These are phyloP conservation scores for Paramyrothecium roridum DNA, from an alignment of 2,329 filamentous ascomycete species.

Conservation along the genomic window DNA sequence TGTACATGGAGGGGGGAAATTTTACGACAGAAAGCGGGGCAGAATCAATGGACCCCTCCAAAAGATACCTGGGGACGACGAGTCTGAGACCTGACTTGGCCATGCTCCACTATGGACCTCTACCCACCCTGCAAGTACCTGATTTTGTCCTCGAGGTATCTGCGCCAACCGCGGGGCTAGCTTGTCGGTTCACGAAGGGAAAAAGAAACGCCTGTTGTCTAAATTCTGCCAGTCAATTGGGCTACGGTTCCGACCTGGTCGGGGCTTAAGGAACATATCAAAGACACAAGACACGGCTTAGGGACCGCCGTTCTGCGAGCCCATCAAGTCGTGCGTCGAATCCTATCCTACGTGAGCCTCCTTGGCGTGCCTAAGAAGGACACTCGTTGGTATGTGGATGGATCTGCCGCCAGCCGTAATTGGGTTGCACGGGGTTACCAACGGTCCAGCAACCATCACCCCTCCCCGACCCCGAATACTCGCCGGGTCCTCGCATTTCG, in stretches of 20 bases:
- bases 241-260: too few species aligned
- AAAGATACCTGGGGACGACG: neutral
- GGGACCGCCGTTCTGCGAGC: too few species aligned
- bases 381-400: too few species aligned
- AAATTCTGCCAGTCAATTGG: too few species aligned
- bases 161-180: neutral
- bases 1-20: conserved; percentile 12
- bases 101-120: neutral
- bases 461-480: neutral
- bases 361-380: too few species aligned
- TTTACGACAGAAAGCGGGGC: conserved; percentile 1
- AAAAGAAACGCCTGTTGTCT: too few species aligned
- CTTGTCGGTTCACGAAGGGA: too few species aligned
- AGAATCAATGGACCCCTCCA: neutral
- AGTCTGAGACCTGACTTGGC: neutral
- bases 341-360: too few species aligned
- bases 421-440: neutral
- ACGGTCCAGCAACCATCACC: neutral
- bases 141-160: neutral
- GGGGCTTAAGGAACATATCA: too few species aligned
- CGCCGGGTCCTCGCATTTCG: neutral
- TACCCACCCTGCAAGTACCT: neutral
- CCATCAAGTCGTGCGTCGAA: too few species aligned
- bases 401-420: neutral
- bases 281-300: too few species aligned